A percentile compares a stretch with the other conserved stretches of the same genome.
phyloP scores from a whole-genome alignment of 2,329 filamentous ascomycete species.

The Beauveria brongniartii region DNA sequence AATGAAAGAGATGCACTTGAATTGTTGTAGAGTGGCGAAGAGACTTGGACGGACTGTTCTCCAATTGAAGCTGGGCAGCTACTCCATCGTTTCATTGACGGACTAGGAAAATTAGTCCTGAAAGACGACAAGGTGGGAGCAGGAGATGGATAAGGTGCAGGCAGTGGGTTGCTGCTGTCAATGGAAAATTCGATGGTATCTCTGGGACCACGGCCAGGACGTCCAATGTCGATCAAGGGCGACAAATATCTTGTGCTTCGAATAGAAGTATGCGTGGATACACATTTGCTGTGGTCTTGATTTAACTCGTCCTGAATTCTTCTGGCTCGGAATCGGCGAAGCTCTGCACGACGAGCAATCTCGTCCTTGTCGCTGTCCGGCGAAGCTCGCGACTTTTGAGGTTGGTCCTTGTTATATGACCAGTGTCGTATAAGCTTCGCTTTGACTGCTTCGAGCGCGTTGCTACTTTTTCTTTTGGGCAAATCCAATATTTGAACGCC shows the following conservation, averaged over 20 bases:
- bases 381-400: slow-evolving; percentile 31
- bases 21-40: neutral
- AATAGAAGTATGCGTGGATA: slow-evolving; percentile 21
- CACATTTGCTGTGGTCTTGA: slow-evolving; percentile 33
- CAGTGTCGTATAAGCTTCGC: slow-evolving; percentile 37
- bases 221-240: slow-evolving; percentile 20
- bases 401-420: slow-evolving; percentile 35
- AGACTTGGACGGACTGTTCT: neutral
- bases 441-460: slow-evolving; percentile 37
- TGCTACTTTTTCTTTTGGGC: slow-evolving; percentile 25
- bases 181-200: slow-evolving; percentile 42
- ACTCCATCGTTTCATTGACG: slow-evolving; percentile 4
- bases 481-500: slow-evolving; percentile 29
- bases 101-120: slow-evolving; percentile 9
- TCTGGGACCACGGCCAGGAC: slow-evolving; percentile 34
- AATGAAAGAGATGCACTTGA: neutral
- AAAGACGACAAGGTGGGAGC: slow-evolving; percentile 10
- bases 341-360: slow-evolving; percentile 45
- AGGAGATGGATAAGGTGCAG: slow-evolving; percentile 10
- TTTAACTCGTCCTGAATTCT: slow-evolving; percentile 51
- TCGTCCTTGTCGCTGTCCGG: slow-evolving; percentile 43
- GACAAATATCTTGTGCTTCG: slow-evolving; percentile 19
- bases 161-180: neutral
- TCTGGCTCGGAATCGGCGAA: slow-evolving; percentile 46
- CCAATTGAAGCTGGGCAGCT: slow-evolving; percentile 4